Evolutionary conservation across 306 rosid species (phyloP), one percentile per base, ranked within the genome.

Genomic region (Echinosophora koreensis): DNA sequence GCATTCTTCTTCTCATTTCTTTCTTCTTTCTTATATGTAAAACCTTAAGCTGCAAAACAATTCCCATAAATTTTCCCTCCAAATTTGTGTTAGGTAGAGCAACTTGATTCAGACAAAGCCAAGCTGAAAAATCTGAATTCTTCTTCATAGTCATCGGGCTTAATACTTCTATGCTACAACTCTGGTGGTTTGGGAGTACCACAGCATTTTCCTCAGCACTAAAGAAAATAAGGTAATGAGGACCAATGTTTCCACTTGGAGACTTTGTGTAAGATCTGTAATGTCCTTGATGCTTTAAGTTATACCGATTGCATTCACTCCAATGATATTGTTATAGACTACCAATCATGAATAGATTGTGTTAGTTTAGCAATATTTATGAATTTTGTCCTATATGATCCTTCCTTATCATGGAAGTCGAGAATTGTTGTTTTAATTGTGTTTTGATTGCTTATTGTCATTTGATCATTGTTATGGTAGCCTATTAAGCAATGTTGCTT

Each of bases 51-150:
- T 80, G 50, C 28, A n/a, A n/a, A n/a, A n/a, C n/a, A n/a, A n/a
- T n/a, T n/a, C n/a, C n/a, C n/a, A n/a, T 83, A 30, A 32, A 62
- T 27, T 60, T 50, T 8, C 50, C 39, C 17, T n/a, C 17, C 8
- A 5, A 68, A 51, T 22, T 78, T 72, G 34, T 80, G 69, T 34
- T 69, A 49, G 49, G 34, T 62, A 91, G 91, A 91, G 51, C 85
- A 86, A 78, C 87, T 91, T 44, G 89, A 91, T 81, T 77, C 84
- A 76, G 86, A 82, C 69, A 88, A 83, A 85, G 83, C 85, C 39
- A 88, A 58, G 84, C 87, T 86, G 39, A 69, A 72, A 34, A 70
- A 49, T 71, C 90, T 88, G 86, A 77, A 85, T 73, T 66, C 89
- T 80, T 59, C 91, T 7, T 73, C 82, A 66, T 84, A 68, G 71